Percentiles rank a stretch among this genome's conserved stretches.
Conservation (phyloP, 768 basidiomycete species). For the Pleurotus djamor region DNA sequence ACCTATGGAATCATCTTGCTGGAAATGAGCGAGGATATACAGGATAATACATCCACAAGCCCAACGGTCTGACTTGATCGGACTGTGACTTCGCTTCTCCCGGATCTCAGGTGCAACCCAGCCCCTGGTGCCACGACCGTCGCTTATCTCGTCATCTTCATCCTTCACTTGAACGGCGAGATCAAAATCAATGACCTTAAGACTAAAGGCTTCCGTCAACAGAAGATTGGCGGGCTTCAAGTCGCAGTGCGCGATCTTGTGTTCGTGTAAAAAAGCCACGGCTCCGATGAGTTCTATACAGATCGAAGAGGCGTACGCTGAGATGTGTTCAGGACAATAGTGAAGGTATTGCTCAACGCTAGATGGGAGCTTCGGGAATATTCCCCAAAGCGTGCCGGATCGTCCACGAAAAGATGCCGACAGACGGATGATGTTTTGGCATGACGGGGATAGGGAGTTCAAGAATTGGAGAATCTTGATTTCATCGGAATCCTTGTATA, state of each 20-base stretch:
- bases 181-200: slow-evolving; percentile 49
- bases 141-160: slow-evolving; percentile 2
- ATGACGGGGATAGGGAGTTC: not conserved
- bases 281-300: not conserved
- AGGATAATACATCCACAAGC: slow-evolving; percentile 7
- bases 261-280: slow-evolving; percentile 59
- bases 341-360: not conserved
- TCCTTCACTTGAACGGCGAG: slow-evolving; percentile 6
- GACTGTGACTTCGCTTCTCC: slow-evolving; percentile 1
- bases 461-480: slow-evolving; percentile 8
- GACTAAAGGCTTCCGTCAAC: slow-evolving; percentile 67
- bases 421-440: slow-evolving; percentile 6
- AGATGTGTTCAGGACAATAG: not conserved
- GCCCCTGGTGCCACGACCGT: not conserved
- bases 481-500: slow-evolving; percentile 6
- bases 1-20: not conserved
- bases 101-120: slow-evolving; percentile 10
- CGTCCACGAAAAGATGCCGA: slow-evolving; percentile 3
- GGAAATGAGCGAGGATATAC: slow-evolving; percentile 1
- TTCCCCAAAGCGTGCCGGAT: not conserved
- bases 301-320: not conserved
- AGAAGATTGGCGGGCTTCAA: slow-evolving; percentile 84
- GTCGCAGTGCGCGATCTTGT: slow-evolving; percentile 80
- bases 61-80: slow-evolving; percentile 10
- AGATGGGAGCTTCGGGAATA: slow-evolving; percentile 1